A percentile compares a stretch with the other conserved stretches of the same genome.
These are phyloP conservation scores for Tulasnella sp. DNA, from an alignment of 768 basidiomycete species.

Conservation along the genomic window DNA sequence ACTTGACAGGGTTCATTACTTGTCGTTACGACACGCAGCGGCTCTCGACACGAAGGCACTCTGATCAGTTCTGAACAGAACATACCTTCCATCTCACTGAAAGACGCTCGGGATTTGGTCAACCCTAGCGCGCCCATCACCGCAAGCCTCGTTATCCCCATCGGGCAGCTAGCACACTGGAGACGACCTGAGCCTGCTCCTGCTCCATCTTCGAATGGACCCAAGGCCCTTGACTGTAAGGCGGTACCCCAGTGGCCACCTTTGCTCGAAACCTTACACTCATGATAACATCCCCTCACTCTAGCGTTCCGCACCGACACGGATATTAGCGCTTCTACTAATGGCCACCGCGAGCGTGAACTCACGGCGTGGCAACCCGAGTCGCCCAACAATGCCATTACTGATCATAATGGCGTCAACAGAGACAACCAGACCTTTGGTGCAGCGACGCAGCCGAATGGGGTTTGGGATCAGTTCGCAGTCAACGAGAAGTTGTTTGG, in stretches of 20 bases:
- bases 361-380: constrained; percentile 67
- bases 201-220: constrained; percentile 1
- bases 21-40: constrained; percentile 61
- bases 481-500: constrained; percentile 91
- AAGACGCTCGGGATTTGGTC: constrained; percentile 65
- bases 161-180: constrained; percentile 22
- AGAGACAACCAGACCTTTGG: constrained; percentile 47
- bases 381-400: constrained; percentile 25
- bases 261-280: background rate
- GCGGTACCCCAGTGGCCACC: too few species aligned
- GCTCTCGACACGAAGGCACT: constrained; percentile 64
- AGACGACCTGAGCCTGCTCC: constrained; percentile 10
- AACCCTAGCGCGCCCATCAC: constrained; percentile 57
- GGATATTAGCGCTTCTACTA: constrained; percentile 55
- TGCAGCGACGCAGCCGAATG: constrained; percentile 31
- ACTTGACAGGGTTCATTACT: constrained; percentile 58
- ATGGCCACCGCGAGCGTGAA: constrained; percentile 52
- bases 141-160: constrained; percentile 58
- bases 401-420: constrained; percentile 32
- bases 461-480: constrained; percentile 83
- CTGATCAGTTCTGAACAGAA: constrained; percentile 29
- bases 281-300: background rate
- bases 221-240: constrained; percentile 15
- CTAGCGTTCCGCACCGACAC: constrained; percentile 73
- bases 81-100: constrained; percentile 51